Evolutionary conservation across 768 basidiomycete genomes (phyloP).

Genomic region (Neoboletus magnificus): DNA sequence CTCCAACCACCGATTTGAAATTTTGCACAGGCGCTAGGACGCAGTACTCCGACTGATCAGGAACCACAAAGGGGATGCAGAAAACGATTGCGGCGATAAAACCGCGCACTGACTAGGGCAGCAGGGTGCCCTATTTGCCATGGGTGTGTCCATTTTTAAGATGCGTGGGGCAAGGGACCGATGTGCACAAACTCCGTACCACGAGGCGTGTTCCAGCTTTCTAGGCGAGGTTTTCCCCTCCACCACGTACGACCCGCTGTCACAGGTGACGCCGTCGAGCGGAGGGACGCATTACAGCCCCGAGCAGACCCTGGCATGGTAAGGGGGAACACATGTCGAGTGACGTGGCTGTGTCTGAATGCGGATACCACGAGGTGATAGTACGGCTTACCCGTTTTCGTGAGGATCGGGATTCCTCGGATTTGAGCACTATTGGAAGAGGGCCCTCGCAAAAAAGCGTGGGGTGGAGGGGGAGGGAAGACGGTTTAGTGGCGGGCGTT

Average conservation of each 20-base stretch:
- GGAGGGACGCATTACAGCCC: background rate
- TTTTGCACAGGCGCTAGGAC: background rate
- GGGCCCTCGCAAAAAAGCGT: background rate
- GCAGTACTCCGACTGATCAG: background rate
- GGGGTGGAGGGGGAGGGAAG: background rate
- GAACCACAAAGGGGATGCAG: background rate
- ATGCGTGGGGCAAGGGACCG: background rate
- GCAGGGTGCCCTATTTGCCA: background rate
- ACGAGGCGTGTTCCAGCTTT: slow-evolving; percentile 1
- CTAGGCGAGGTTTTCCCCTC: background rate
- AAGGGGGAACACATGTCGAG: background rate
- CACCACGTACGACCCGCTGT: background rate
- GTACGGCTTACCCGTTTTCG: slow-evolving; percentile 8
- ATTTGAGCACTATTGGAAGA: background rate
- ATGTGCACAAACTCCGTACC: background rate
- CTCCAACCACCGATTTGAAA: background rate
- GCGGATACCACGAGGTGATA: slow-evolving; percentile 15
- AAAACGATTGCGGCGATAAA: background rate
- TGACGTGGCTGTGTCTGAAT: slow-evolving; percentile 11
- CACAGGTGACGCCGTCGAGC: background rate
- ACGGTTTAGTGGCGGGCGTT: background rate
- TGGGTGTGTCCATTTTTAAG: background rate
- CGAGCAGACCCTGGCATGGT: background rate
- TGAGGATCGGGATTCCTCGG: slow-evolving; percentile 16
- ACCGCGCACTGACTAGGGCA: background rate